Conservation (phyloP, 1,284 basidiomycete species). For the Trichosporon coremiiforme region DNA sequence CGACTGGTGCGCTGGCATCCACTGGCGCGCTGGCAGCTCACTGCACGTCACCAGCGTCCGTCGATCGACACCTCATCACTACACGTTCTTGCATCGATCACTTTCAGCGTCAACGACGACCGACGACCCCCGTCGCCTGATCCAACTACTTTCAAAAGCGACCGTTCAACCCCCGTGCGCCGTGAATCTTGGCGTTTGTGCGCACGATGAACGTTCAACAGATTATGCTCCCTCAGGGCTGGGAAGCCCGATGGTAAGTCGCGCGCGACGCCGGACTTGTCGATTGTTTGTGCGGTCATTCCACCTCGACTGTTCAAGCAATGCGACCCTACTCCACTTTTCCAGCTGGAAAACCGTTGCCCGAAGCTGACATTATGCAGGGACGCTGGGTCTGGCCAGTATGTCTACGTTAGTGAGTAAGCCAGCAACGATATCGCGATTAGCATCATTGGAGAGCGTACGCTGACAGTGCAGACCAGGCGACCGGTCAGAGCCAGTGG, state of each 20-base stretch:
- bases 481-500: slow-evolving; percentile 66
- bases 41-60: slow-evolving; percentile 9
- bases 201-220: slow-evolving; percentile 39
- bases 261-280: slow-evolving; percentile 63
- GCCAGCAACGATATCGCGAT: not conserved
- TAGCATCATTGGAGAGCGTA: not conserved
- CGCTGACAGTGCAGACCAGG: slow-evolving; percentile 43
- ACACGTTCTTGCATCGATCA: not conserved
- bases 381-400: slow-evolving; percentile 77
- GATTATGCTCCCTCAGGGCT: slow-evolving; percentile 72
- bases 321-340: not conserved
- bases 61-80: slow-evolving; percentile 19
- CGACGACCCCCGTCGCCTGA: slow-evolving; percentile 8
- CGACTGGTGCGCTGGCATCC: slow-evolving; percentile 9
- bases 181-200: slow-evolving; percentile 5
- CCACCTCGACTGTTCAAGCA: not conserved
- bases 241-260: slow-evolving; percentile 81
- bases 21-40: slow-evolving; percentile 7
- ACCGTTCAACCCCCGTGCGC: slow-evolving; percentile 12
- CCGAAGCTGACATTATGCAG: slow-evolving; percentile 56
- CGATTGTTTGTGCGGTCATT: not conserved
- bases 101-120: not conserved
- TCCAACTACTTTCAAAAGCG: slow-evolving; percentile 7
- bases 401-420: slow-evolving; percentile 74
- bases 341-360: not conserved